Percentiles rank a stretch among this genome's conserved stretches.
These are phyloP conservation scores for Geranomyces variabilis DNA, from an alignment of 192 early-diverging fungal genomes.

Conservation along the genomic window DNA sequence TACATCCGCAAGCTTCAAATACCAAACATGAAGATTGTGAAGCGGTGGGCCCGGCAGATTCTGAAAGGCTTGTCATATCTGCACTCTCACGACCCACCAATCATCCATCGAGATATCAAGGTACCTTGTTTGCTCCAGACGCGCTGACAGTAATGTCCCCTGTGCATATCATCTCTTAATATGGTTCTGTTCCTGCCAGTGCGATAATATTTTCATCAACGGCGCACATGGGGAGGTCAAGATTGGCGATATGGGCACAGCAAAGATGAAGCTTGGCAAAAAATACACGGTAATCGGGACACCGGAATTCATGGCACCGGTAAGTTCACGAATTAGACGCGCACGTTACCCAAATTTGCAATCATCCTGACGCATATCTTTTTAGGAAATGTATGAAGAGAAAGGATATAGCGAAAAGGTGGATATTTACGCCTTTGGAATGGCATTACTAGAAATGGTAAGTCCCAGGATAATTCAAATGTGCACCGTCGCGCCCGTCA, in stretches of 20 bases:
- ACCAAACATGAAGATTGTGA: constrained; percentile 76
- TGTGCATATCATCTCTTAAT: background rate
- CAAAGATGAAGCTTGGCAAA: constrained; percentile 84
- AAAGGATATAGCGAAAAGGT: constrained; percentile 81
- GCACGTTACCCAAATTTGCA: background rate
- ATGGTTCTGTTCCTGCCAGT: constrained; percentile 36
- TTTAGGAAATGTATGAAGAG: constrained; percentile 81
- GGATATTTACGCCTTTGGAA: constrained; percentile 85
- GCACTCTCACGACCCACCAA: constrained; percentile 76
- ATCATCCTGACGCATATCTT: background rate
- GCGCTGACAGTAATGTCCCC: background rate
- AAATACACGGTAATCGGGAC: constrained; percentile 87
- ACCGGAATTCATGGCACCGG: constrained; percentile 81
- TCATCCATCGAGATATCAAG: constrained; percentile 83
- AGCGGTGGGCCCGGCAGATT: constrained; percentile 81
- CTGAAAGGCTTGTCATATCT: constrained; percentile 77
- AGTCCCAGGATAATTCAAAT: no score
- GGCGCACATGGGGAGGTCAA: constrained; percentile 82
- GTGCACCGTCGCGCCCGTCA: no score
- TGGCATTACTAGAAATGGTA: constrained; percentile 81
- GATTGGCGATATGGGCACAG: constrained; percentile 84
- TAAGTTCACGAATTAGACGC: background rate
- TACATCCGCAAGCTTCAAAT: constrained; percentile 74
- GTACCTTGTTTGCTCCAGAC: constrained; percentile 19
- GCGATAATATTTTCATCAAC: constrained; percentile 87